Percentiles rank a stretch among this genome's conserved stretches.
Evolutionary conservation across 345 rosid species (phyloP).

Genomic region (Combretum micranthum): DNA sequence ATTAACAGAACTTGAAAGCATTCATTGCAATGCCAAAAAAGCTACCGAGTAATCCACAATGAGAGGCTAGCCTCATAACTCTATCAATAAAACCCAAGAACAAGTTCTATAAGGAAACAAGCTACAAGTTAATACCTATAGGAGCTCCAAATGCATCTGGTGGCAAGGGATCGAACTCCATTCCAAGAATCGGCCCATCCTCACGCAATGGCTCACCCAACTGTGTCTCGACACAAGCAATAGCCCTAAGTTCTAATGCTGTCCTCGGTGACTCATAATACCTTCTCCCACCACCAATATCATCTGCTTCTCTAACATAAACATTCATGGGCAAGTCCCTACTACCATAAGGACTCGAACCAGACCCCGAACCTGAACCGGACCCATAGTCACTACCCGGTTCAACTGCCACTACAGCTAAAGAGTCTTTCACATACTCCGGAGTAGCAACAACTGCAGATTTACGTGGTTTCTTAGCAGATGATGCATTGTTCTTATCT

Average conservation of each 20-base stretch:
- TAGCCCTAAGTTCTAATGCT: constrained; percentile 73
- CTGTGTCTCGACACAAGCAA: constrained; percentile 91
- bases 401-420: constrained; percentile 30
- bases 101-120: background rate
- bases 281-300: constrained; percentile 34
- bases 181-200: constrained; percentile 92
- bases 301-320: constrained; percentile 37
- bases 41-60: background rate
- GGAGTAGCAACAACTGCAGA: constrained; percentile 28
- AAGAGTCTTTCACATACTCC: constrained; percentile 27
- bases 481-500: constrained; percentile 67
- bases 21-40: too few species aligned
- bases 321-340: constrained; percentile 41
- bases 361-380: constrained; percentile 62
- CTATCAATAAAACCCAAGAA: background rate
- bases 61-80: background rate
- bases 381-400: constrained; percentile 59
- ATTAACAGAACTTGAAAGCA: too few species aligned
- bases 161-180: constrained; percentile 97
- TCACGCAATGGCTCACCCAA: constrained; percentile 94
- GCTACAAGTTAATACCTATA: constrained; percentile 41
- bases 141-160: constrained; percentile 93
- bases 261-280: constrained; percentile 64
- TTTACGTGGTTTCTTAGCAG: constrained; percentile 43
- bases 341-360: constrained; percentile 59